phyloP scores from a whole-genome alignment of 371 early-diverging fungal genomes.

The Capillidium rhysosporum region DNA sequence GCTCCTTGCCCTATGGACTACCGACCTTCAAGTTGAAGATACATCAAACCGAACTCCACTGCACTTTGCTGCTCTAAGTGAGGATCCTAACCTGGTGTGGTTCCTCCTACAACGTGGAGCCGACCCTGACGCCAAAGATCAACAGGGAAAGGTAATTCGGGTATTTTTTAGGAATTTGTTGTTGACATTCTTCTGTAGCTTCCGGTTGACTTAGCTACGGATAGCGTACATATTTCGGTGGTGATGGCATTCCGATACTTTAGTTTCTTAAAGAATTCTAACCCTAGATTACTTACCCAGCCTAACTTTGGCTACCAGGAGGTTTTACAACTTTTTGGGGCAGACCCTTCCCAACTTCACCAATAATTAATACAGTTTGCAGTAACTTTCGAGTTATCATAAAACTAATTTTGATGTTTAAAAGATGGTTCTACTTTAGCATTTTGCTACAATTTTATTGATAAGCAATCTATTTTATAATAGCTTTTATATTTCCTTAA shows the following conservation, averaged over 20 bases:
- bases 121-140: not conserved
- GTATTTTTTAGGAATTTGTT: not conserved
- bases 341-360: not conserved
- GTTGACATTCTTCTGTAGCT: not conserved
- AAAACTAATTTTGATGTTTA: too few species aligned
- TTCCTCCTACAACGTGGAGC: not conserved
- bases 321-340: slow-evolving; percentile 1
- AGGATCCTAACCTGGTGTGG: slow-evolving; percentile 1
- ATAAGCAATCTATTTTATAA: too few species aligned
- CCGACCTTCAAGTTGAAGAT: slow-evolving; percentile 38
- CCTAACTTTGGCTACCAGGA: not conserved
- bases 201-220: slow-evolving; percentile 1
- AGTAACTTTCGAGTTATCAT: too few species aligned
- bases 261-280: not conserved
- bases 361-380: too few species aligned
- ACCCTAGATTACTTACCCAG: not conserved
- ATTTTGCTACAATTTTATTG: too few species aligned
- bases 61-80: slow-evolving; percentile 17
- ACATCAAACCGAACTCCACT: slow-evolving; percentile 46
- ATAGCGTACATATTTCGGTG: not conserved
- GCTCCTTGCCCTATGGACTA: slow-evolving; percentile 45
- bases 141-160: slow-evolving; percentile 1
- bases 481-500: too few species aligned
- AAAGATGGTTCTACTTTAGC: too few species aligned
- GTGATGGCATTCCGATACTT: slow-evolving; percentile 7